Conservation (phyloP, 75 land plant genomes). For the Isoetes taiwanensis region DNA sequence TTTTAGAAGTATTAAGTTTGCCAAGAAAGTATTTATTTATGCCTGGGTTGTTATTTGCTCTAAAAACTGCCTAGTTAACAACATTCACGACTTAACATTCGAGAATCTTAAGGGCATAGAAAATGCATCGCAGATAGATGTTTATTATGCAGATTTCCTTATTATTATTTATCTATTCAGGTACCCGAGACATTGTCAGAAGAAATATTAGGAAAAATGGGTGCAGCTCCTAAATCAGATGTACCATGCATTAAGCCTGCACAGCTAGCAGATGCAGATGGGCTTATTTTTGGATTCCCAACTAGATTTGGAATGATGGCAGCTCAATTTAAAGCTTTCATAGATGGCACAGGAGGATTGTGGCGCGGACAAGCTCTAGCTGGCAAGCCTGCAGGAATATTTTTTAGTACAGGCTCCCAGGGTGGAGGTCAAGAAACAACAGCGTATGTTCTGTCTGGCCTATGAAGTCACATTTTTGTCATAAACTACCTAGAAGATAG, state of each 20-base stretch:
- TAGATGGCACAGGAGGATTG: slow-evolving; percentile 81
- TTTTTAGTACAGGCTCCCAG: slow-evolving; percentile 76
- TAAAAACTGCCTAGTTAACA: too few species aligned
- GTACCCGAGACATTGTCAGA: slow-evolving; percentile 78
- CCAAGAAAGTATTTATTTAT: background rate
- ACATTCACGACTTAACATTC: too few species aligned
- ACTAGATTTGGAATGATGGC: slow-evolving; percentile 97
- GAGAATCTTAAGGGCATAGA: too few species aligned
- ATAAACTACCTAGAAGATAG: background rate
- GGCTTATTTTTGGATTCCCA: slow-evolving; percentile 80
- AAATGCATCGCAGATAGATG: too few species aligned
- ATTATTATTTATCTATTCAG: slow-evolving; percentile 18
- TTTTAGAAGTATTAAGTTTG: background rate
- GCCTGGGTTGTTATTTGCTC: too few species aligned
- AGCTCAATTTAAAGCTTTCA: slow-evolving; percentile 86
- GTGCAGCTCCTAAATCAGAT: slow-evolving; percentile 75
- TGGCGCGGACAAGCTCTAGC: slow-evolving; percentile 78
- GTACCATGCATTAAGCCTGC: slow-evolving; percentile 53
- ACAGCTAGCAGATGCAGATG: slow-evolving; percentile 80
- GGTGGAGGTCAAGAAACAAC: slow-evolving; percentile 97
- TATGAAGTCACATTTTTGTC: background rate
- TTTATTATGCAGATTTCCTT: background rate
- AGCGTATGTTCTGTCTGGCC: slow-evolving; percentile 38
- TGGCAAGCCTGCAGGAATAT: slow-evolving; percentile 92
- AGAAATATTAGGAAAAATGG: slow-evolving; percentile 69